Conservation (phyloP, 441 rosid genomes). For the Erodium chrysanthum region DNA sequence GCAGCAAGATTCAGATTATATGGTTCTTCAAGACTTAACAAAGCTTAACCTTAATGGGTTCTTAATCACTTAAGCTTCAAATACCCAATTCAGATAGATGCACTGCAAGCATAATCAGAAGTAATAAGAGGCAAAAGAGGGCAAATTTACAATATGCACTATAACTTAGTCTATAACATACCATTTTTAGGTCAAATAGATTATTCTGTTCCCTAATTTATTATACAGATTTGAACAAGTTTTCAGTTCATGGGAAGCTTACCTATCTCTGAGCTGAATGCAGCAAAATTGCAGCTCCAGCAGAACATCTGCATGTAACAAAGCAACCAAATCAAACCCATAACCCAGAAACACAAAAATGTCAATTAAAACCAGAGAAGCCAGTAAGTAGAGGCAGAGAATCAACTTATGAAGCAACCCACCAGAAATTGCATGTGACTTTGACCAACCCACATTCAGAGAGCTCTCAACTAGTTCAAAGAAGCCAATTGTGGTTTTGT, state of each 20-base stretch:
- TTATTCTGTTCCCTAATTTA: neutral
- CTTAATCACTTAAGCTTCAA: neutral
- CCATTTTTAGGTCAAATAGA: neutral
- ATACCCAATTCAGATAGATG: neutral
- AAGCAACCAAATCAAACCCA: neutral
- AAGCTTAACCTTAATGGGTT: neutral
- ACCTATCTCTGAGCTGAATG: neutral
- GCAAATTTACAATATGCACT: neutral
- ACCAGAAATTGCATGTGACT: neutral
- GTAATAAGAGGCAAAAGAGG: neutral
- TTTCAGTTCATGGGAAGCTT: neutral
- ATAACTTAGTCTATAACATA: neutral
- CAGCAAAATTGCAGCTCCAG: neutral
- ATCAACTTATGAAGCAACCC: neutral
- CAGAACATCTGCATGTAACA: neutral
- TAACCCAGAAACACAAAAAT: constrained; percentile 10
- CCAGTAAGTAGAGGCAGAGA: neutral
- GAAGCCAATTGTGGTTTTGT: neutral
- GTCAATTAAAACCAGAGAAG: no score
- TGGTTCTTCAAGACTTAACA: neutral
- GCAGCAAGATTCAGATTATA: neutral
- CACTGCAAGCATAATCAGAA: neutral
- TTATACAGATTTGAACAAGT: neutral
- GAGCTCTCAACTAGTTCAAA: neutral
- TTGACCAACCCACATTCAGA: neutral